Evolutionary conservation across 2,329 filamentous ascomycete species (phyloP), one percentile per base, ranked within the genome.

Genomic region (Madurella fahalii): DNA sequence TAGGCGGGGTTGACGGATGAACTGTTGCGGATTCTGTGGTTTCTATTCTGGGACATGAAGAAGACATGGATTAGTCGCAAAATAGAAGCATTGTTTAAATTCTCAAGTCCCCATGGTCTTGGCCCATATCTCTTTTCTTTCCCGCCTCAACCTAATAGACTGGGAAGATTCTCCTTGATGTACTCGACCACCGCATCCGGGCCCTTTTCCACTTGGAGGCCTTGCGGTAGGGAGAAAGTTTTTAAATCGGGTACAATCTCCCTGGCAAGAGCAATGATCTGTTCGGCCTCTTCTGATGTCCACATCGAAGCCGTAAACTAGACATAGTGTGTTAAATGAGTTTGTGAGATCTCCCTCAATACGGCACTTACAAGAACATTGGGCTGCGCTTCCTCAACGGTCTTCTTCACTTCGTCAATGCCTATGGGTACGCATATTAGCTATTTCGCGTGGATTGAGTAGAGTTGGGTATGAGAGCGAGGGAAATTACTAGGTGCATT

Each of bases 401-500:
- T 80, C 9, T 69, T 63, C 44, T 73, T 73, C 4, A 86, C 82
- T 60, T 82, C 76, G 54, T 80, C 79, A 43, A 83, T 82, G 42
- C 64, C 77, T 80, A 44, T 1, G 34, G 45, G 9, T 16, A 30
- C 16, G 18, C 2, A n/a, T 50, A 11, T 56, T 30, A 57, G 32
- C 32, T 11, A 31, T 49, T 8, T 40, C 15, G n/a, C 43, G n/a
- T n/a, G 5, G 37, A 17, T 37, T 16, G 13, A n/a, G n/a, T n/a
- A n/a, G n/a, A n/a, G n/a, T n/a, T n/a, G n/a, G n/a, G n/a, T n/a
- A n/a, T n/a, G n/a, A n/a, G n/a, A n/a, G n/a, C n/a, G n/a, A n/a
- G n/a, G n/a, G 37, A 2, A 67, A 76, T 61, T 68, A 86, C 83
- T 79, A 41, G 81, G 77, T 63, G 77, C 81, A 65, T 89, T 88